phyloP scores from a whole-genome alignment of 192 early-diverging fungal species.

The Entomortierella parvispora region DNA sequence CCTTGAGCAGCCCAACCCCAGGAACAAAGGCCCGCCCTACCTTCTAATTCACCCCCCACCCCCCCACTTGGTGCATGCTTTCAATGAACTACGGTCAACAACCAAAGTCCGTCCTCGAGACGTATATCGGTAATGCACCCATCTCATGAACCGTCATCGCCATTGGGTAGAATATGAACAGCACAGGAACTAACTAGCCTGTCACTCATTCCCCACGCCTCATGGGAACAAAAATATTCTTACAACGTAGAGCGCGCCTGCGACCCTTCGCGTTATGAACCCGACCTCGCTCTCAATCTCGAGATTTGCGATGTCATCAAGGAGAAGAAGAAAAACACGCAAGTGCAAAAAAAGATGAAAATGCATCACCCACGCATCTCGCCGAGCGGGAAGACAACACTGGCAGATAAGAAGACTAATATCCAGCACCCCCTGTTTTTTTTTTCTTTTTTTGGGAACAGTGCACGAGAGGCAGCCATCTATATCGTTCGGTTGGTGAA shows the following conservation, averaged over 20 bases:
- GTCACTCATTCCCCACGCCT: too few species aligned
- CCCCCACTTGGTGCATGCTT: not conserved
- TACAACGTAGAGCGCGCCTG: conserved; percentile 82
- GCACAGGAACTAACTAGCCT: too few species aligned
- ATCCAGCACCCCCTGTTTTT: not conserved
- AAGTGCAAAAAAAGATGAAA: conserved; percentile 48
- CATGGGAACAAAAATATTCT: too few species aligned
- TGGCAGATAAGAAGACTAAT: not conserved
- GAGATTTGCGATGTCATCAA: conserved; percentile 98
- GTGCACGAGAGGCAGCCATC: conserved; percentile 81
- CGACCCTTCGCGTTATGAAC: conserved; percentile 71
- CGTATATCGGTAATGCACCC: conserved; percentile 30
- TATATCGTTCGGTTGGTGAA: conserved; percentile 78
- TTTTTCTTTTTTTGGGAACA: conserved; percentile 25
- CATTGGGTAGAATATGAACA: too few species aligned
- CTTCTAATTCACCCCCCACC: not conserved
- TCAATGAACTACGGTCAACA: conserved; percentile 43
- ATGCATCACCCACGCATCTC: not conserved
- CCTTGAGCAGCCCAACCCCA: too few species aligned
- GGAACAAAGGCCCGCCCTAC: too few species aligned
- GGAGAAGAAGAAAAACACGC: conserved; percentile 86
- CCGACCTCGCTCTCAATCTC: conserved; percentile 90
- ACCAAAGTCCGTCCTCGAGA: conserved; percentile 47
- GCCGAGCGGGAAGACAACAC: not conserved
- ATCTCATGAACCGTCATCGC: not conserved